Conservation (phyloP, 768 basidiomycete species). For the Amanita pseudoporphyria region DNA sequence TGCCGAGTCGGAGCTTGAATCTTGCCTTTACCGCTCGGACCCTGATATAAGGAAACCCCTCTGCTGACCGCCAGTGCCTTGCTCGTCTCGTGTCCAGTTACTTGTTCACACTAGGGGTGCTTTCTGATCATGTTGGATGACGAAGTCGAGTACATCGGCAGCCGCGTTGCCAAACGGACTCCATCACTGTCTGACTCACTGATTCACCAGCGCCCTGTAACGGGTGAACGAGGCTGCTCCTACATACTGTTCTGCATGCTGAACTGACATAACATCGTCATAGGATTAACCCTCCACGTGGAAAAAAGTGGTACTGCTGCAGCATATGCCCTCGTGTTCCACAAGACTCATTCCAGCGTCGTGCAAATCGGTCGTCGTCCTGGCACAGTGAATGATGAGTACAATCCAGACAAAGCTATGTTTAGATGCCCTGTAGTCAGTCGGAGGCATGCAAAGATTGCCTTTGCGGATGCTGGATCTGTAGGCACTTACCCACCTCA, state of each 20-base stretch:
- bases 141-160: constrained; percentile 53
- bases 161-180: constrained; percentile 20
- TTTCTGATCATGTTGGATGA: constrained; percentile 35
- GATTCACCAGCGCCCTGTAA: constrained; percentile 21
- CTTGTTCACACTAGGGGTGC: neutral
- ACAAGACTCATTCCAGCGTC: constrained; percentile 36
- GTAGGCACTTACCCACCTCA: constrained; percentile 28
- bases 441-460: constrained; percentile 69
- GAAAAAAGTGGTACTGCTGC: constrained; percentile 39
- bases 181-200: constrained; percentile 16
- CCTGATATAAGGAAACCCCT: constrained; percentile 1
- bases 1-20: constrained; percentile 5
- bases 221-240: constrained; percentile 29
- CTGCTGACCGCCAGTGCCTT: neutral
- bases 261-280: constrained; percentile 10
- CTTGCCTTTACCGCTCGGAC: neutral
- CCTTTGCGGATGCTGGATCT: constrained; percentile 60
- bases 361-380: constrained; percentile 66
- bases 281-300: constrained; percentile 53
- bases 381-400: constrained; percentile 31
- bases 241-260: constrained; percentile 12
- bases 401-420: constrained; percentile 40
- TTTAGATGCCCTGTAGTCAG: constrained; percentile 76
- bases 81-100: neutral
- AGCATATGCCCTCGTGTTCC: constrained; percentile 40